These are phyloP conservation scores for Mycena epipterygia DNA, from an alignment of 768 basidiomycete species.

Conservation along the genomic window DNA sequence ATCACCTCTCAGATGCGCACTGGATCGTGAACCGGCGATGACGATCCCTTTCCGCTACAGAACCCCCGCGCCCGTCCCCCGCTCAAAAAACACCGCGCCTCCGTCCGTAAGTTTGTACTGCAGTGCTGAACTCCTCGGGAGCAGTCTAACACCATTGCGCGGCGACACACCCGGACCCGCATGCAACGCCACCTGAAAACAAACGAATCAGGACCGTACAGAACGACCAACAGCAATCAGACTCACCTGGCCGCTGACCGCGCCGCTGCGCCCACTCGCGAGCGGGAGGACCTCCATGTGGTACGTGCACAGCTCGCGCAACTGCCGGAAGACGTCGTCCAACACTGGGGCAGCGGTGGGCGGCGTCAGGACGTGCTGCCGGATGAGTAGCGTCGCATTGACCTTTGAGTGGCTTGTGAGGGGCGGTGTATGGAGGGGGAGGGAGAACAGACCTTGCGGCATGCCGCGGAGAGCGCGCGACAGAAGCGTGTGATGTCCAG, in stretches of 20 bases:
- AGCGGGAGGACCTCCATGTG: conserved; percentile 82
- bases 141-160: conserved; percentile 51
- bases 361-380: conserved; percentile 73
- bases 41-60: too few species aligned
- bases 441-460: conserved; percentile 60
- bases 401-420: conserved; percentile 51
- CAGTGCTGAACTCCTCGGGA: conserved; percentile 68
- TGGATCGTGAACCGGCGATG: too few species aligned
- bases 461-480: conserved; percentile 70
- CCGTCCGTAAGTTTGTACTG: conserved; percentile 82
- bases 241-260: conserved; percentile 82
- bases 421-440: neutral
- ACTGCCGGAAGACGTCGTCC: conserved; percentile 69
- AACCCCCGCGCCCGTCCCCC: conserved; percentile 77
- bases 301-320: conserved; percentile 75
- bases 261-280: conserved; percentile 82
- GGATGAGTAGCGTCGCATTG: conserved; percentile 68
- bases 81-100: conserved; percentile 77
- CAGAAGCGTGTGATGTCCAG: conserved; percentile 68
- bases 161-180: conserved; percentile 57
- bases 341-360: conserved; percentile 52
- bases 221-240: neutral
- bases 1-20: too few species aligned
- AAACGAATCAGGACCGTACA: neutral
- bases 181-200: conserved; percentile 76